Evolutionary conservation across 2,329 filamentous ascomycete species (phyloP).

Genomic region (Alternaria metachromatica): DNA sequence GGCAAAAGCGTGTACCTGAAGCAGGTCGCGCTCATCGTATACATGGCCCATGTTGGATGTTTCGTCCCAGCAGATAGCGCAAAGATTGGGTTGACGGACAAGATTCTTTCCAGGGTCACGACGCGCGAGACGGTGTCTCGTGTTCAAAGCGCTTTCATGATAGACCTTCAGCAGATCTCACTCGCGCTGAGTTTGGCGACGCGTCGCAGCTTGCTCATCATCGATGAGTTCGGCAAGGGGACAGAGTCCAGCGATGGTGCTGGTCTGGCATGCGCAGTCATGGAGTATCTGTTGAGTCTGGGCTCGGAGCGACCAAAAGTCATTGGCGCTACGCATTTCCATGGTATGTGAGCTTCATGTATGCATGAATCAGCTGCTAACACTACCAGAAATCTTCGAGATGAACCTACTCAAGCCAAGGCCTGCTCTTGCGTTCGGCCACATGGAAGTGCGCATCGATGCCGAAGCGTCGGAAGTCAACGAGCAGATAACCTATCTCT

Average conservation of each 20-base stretch:
- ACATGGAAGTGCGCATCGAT: conserved; percentile 75
- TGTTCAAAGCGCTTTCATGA: conserved; percentile 73
- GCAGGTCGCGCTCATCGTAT: conserved; percentile 88
- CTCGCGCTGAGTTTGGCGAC: conserved; percentile 78
- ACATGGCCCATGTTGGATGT: conserved; percentile 87
- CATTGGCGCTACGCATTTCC: conserved; percentile 68
- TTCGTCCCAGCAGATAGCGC: conserved; percentile 84
- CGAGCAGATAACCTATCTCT: conserved; percentile 76
- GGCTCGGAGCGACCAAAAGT: conserved; percentile 63
- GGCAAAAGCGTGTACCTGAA: conserved; percentile 97
- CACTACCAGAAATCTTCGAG: conserved; percentile 70
- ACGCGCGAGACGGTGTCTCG: conserved; percentile 72
- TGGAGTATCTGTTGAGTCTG: conserved; percentile 62
- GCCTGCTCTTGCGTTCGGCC: conserved; percentile 64
- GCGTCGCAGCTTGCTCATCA: conserved; percentile 77
- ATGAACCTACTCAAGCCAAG: conserved; percentile 62
- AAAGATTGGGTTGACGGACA: conserved; percentile 85
- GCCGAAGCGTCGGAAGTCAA: conserved; percentile 58
- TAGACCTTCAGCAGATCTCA: conserved; percentile 86
- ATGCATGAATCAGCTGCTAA: too few species aligned
- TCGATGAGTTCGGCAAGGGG: conserved; percentile 88
- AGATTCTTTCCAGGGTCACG: conserved; percentile 84
- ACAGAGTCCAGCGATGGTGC: conserved; percentile 70
- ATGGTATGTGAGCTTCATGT: too few species aligned
- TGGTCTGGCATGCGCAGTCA: conserved; percentile 67